Evolutionary conservation across 2,329 filamentous ascomycete species (phyloP).

Genomic region (Hypoxylon sp.): DNA sequence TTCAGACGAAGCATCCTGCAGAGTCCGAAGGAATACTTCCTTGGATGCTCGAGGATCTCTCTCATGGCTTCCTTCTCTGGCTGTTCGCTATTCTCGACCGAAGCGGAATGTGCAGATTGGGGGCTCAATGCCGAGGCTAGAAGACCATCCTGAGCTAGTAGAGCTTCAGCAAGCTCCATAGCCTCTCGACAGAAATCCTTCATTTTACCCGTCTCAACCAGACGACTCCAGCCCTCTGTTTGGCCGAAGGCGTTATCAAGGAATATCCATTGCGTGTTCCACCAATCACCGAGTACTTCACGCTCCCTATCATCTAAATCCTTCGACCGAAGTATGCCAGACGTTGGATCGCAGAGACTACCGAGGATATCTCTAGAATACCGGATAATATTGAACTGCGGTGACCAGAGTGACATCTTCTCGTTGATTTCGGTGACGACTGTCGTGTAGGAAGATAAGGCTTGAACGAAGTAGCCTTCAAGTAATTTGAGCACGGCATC

Average conservation of each 20-base stretch:
- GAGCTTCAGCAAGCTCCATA: constrained; percentile 90
- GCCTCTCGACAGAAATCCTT: constrained; percentile 93
- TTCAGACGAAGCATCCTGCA: constrained; percentile 91
- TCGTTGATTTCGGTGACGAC: constrained; percentile 61
- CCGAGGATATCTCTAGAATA: constrained; percentile 71
- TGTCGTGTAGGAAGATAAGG: constrained; percentile 62
- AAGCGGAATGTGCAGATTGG: constrained; percentile 51
- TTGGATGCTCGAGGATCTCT: constrained; percentile 74
- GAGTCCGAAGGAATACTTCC: constrained; percentile 75
- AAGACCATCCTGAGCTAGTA: constrained; percentile 88
- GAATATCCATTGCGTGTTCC: constrained; percentile 86
- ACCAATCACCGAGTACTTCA: constrained; percentile 80
- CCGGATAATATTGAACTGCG: constrained; percentile 70
- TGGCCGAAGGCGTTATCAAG: constrained; percentile 85
- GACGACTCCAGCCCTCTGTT: constrained; percentile 86
- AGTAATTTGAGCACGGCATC: constrained; percentile 66
- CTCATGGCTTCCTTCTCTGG: constrained; percentile 56
- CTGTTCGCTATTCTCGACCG: constrained; percentile 55
- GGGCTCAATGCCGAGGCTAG: constrained; percentile 77
- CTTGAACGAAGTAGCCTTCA: constrained; percentile 60
- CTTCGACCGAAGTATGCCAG: constrained; percentile 69
- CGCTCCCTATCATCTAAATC: constrained; percentile 73
- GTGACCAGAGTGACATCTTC: constrained; percentile 66
- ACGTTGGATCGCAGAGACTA: constrained; percentile 69
- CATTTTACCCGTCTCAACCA: constrained; percentile 83